Base-by-base conservation (phyloP, 208 protist species). In the Borovskyia barvae region DNA sequence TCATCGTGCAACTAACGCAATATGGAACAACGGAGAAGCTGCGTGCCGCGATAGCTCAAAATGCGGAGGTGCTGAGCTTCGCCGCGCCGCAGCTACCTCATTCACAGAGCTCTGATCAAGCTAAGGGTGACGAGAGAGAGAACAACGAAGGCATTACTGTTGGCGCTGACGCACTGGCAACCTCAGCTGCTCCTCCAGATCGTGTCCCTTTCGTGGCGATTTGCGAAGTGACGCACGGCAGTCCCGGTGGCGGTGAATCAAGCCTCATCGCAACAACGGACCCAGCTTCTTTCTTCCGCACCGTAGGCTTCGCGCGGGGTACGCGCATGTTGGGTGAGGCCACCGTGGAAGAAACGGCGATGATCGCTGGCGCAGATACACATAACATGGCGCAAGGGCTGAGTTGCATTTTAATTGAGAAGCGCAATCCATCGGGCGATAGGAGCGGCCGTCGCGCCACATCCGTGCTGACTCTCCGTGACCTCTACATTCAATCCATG, bases 401-500 rank as follows among this genome's bases (percentile, higher is more conserved):
- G 25, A 71, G 64, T 29, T 71, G 64, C 47, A 52, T 71, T 9
- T 24, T 71, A 36, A 39, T 71, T 8, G 55, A 71, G 32, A 45
- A 56, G 28, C 64, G 64, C 40, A 35, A 53, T 22, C 17, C 28
- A 3, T 2, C 9, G 39, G 7, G 12, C 29, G 28, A 11, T 11
- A 14, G 9, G 5, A 28, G 14, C 7, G 2, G 12, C 7, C 12
- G 28, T 15, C 12, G 3, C 37, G 41, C 32, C 0, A 1, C 29
- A 8, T 29, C 22, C 5, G 52, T 64, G 26, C 64, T 92, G 8
- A 64, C 57, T n/a, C 49, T 88, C 28, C 53, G 68, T 1, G 75
- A 94, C 40, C 55, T 95, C 6, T 75, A 74, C 50, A 66, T 95
- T 17, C 75, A 87, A 35, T 82, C 77, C 8, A 41, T 95, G 0